Percentiles rank a stretch among this genome's conserved stretches.
Evolutionary conservation across 352 stramenopile genomes (phyloP).

Genomic region (Globisporangium apiculatum): DNA sequence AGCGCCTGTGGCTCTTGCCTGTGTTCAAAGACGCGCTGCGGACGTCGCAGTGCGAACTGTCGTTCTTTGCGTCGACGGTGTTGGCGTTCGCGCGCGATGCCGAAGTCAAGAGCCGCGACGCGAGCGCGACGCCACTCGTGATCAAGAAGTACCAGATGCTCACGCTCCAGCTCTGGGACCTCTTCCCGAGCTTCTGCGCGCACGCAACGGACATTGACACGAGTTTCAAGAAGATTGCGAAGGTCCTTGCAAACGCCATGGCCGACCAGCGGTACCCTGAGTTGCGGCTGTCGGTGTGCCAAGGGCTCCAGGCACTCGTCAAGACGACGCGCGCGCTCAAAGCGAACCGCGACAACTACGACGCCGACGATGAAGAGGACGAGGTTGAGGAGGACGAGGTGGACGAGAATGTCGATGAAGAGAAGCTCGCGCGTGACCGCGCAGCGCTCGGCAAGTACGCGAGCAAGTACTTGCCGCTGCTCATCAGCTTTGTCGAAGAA

Average conservation of each 20-base stretch:
- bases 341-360: slow-evolving; percentile 32
- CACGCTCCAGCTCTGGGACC: slow-evolving; percentile 72
- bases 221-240: slow-evolving; percentile 83
- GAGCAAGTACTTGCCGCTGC: slow-evolving; percentile 74
- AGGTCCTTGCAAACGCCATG: slow-evolving; percentile 83
- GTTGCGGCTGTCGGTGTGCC: slow-evolving; percentile 76
- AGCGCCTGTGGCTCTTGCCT: slow-evolving; percentile 74
- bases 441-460: slow-evolving; percentile 73
- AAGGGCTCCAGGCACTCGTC: slow-evolving; percentile 75
- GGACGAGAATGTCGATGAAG: slow-evolving; percentile 57
- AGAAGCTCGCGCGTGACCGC: slow-evolving; percentile 67
- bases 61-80: slow-evolving; percentile 68
- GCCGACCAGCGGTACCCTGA: slow-evolving; percentile 82
- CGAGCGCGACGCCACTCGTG: slow-evolving; percentile 55
- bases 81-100: slow-evolving; percentile 67
- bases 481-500: slow-evolving; percentile 82
- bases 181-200: slow-evolving; percentile 78
- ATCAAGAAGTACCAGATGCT: slow-evolving; percentile 73
- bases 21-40: slow-evolving; percentile 70
- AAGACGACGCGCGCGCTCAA: slow-evolving; percentile 56
- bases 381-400: slow-evolving; percentile 29
- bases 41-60: slow-evolving; percentile 43
- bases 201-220: slow-evolving; percentile 65
- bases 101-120: slow-evolving; percentile 54
- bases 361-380: slow-evolving; percentile 35